A percentile compares a stretch with the other conserved stretches of the same genome.
These are phyloP conservation scores for Collybia nuda DNA, from an alignment of 768 basidiomycete genomes.

Conservation along the genomic window DNA sequence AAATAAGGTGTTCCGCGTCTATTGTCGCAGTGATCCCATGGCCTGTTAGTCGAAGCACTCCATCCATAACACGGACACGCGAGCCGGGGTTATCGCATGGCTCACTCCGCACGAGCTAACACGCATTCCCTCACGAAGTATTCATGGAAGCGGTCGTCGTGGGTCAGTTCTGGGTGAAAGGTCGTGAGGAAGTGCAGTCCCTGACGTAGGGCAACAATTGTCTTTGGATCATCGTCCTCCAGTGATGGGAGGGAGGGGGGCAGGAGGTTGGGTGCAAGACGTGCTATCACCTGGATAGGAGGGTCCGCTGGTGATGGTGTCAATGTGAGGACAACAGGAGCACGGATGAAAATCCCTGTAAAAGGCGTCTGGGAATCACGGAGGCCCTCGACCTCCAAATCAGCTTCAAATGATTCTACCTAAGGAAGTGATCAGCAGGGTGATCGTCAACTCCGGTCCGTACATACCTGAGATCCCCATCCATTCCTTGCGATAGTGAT, in stretches of 20 bases:
- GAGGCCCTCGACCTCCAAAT: slow-evolving; percentile 64
- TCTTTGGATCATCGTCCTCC: slow-evolving; percentile 55
- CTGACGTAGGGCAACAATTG: slow-evolving; percentile 82
- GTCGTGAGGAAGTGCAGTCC: slow-evolving; percentile 84
- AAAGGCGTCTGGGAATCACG: slow-evolving; percentile 62
- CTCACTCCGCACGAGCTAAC: slow-evolving; percentile 18
- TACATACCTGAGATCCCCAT: slow-evolving; percentile 85
- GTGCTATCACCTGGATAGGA: slow-evolving; percentile 67
- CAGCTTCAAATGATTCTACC: slow-evolving; percentile 90
- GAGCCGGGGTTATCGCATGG: background rate
- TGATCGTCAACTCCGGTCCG: background rate
- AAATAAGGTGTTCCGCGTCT: too few relatives aligned
- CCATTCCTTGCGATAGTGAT: slow-evolving; percentile 85
- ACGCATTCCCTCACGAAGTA: slow-evolving; percentile 85
- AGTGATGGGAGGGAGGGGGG: slow-evolving; percentile 36
- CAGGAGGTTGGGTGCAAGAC: slow-evolving; percentile 22
- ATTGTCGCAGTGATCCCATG: too few relatives aligned
- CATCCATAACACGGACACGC: too few relatives aligned
- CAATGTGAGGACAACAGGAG: slow-evolving; percentile 72
- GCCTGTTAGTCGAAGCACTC: too few relatives aligned
- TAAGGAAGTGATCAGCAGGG: slow-evolving; percentile 24
- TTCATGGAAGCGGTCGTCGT: slow-evolving; percentile 87
- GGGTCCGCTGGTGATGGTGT: slow-evolving; percentile 45
- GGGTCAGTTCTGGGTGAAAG: slow-evolving; percentile 93
- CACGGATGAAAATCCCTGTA: slow-evolving; percentile 90